Base-by-base conservation (phyloP, 2,329 filamentous ascomycete species). In the Whalleya microplaca region DNA sequence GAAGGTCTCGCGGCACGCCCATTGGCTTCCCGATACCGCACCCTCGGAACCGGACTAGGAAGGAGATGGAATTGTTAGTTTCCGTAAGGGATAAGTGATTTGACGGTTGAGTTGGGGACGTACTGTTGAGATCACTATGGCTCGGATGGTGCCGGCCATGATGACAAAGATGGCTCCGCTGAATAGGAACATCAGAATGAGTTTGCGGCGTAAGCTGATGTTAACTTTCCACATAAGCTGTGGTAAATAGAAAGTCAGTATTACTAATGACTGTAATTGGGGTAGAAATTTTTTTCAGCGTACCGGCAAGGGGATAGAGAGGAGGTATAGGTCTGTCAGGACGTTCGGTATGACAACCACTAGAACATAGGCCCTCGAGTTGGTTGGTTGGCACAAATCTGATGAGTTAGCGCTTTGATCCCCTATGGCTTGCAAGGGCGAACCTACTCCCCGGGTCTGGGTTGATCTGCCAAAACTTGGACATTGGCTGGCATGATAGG, bases 381-480 rank as follows among this genome's bases (percentile, higher is more conserved):
- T 71, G 0, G 77, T 75, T 0, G 77, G 76, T 50, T 78, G 76
- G 53, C 77, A 79, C 19, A 70, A 60, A 51, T 76, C 72, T 75
- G 57, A 47, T 8, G 20, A 20, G 41, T 16, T 37, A 52, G 29
- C 27, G 51, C 1, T 45, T 43, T 62, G 62, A 18, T 50, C 51
- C 53, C 5, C 29, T 7, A 3, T 41, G 20, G 2, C 16, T 2
- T 19, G 3, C 29, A 41, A n/a, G 53, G 45, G n/a, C 42, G 44
- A 20, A 71, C 75, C 58, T 56, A 79, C 76, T 76, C 5, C 78
- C 78, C 4, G 79, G 79, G 18, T 78, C 63, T 2, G 77, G 80
- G 56, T 72, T 66, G 41, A 75, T 80, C 65, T 82, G 80, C 79
- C 80, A 83, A 56, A 80, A 79, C 49, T 76, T 75, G 19, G 72